Evolutionary conservation across 257 asterid species (phyloP).

Genomic region (Nyctanthes arbortristis): DNA sequence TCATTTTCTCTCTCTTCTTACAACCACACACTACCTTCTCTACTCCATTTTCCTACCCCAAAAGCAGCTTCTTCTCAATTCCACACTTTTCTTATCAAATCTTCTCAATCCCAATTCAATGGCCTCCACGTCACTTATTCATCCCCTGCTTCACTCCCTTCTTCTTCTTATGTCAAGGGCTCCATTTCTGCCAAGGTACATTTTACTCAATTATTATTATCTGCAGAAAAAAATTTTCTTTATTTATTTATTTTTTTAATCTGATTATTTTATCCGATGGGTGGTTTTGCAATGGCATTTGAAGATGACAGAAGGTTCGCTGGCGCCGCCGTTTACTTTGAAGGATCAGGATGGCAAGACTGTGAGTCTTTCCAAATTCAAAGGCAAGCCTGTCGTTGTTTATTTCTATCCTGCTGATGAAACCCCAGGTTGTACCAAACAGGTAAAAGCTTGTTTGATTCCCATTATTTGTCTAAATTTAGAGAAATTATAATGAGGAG

Average conservation of each 20-base stretch:
- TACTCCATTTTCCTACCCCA: slow-evolving; percentile 47
- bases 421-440: slow-evolving; percentile 95
- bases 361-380: slow-evolving; percentile 79
- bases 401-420: slow-evolving; percentile 99
- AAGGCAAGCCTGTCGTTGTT: slow-evolving; percentile 90
- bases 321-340: slow-evolving; percentile 72
- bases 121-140: slow-evolving; percentile 57
- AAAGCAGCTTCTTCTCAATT: slow-evolving; percentile 42
- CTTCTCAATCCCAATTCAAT: slow-evolving; percentile 67
- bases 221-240: slow-evolving; percentile 3
- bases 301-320: slow-evolving; percentile 78
- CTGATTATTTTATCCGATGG: no score
- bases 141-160: slow-evolving; percentile 36
- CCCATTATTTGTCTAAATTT: no score
- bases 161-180: slow-evolving; percentile 34
- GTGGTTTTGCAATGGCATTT: no score
- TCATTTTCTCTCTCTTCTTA: slow-evolving; percentile 53
- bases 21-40: slow-evolving; percentile 51
- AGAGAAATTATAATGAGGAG: no score
- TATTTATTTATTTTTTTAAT: neutral
- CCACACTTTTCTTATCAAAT: slow-evolving; percentile 41
- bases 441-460: no score
- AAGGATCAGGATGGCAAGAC: slow-evolving; percentile 85
- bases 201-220: slow-evolving; percentile 19
- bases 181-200: slow-evolving; percentile 82